Conservation (phyloP, 2,329 filamentous ascomycete genomes). For the Apiospora rasikravindrae region DNA sequence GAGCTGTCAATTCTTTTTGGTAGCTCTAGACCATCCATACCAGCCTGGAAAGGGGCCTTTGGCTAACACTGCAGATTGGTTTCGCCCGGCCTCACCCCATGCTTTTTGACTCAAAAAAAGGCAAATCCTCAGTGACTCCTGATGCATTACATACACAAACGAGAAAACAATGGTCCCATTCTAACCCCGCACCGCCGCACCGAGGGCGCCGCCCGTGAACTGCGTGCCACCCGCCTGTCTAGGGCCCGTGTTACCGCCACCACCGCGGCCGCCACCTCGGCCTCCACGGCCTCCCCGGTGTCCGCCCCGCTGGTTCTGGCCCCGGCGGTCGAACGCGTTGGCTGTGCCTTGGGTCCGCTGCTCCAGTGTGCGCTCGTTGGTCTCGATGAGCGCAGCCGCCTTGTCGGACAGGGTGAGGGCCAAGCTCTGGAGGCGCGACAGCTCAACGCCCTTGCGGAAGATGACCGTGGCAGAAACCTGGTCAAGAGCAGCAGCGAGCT, state of each 20-base stretch:
- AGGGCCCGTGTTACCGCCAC: conserved; percentile 58
- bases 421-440: conserved; percentile 92
- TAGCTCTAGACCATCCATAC: conserved; percentile 20
- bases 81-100: conserved; percentile 19
- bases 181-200: conserved; percentile 68
- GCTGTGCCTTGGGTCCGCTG: conserved; percentile 95
- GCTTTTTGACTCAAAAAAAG: conserved; percentile 22
- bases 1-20: conserved; percentile 17
- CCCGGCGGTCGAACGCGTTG: conserved; percentile 94
- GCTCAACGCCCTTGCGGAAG: conserved; percentile 99
- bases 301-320: conserved; percentile 71
- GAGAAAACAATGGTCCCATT: conserved; percentile 32
- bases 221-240: conserved; percentile 75
- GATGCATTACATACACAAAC: conserved; percentile 34
- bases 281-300: conserved; percentile 51
- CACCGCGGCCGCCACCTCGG: conserved; percentile 45
- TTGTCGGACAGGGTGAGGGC: conserved; percentile 95
- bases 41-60: conserved; percentile 15
- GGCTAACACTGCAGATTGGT: conserved; percentile 14
- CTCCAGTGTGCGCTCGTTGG: conserved; percentile 96
- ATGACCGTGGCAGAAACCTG: conserved; percentile 97
- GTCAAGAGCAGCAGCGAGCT: conserved; percentile 93
- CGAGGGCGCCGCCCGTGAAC: conserved; percentile 82
- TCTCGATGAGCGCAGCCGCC: conserved; percentile 93
- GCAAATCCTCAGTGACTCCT: conserved; percentile 24